A percentile compares a stretch with the other conserved stretches of the same genome.
phyloP scores from a whole-genome alignment of 2,329 filamentous ascomycete genomes.

The Microcyclosporella mali region DNA sequence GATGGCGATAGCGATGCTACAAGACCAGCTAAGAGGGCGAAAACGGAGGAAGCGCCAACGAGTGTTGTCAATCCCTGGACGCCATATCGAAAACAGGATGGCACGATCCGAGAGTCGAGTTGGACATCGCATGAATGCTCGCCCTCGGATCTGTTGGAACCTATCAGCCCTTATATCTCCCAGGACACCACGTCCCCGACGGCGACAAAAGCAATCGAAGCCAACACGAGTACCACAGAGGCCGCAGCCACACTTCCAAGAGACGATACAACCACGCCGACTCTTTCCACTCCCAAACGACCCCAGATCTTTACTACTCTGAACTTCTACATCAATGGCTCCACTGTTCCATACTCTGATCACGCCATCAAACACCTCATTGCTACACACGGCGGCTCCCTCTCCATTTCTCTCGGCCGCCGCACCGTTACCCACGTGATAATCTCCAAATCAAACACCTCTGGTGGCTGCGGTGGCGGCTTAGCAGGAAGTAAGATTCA shows the following conservation, averaged over 20 bases:
- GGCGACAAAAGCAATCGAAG: neutral
- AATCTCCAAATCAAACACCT: slow-evolving; percentile 54
- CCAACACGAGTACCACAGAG: neutral
- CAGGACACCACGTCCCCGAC: no score
- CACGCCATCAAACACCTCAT: slow-evolving; percentile 77
- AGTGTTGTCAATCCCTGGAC: slow-evolving; percentile 29
- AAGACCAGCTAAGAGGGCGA: slow-evolving; percentile 16
- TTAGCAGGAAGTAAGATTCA: slow-evolving; percentile 73
- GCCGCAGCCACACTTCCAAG: neutral
- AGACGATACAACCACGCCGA: neutral
- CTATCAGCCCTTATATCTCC: no score
- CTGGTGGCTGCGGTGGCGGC: slow-evolving; percentile 60
- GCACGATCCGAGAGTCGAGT: slow-evolving; percentile 27
- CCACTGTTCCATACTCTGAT: slow-evolving; percentile 78
- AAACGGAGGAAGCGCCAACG: slow-evolving; percentile 15
- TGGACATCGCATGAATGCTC: slow-evolving; percentile 29
- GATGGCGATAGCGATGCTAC: no score
- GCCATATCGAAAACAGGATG: slow-evolving; percentile 25
- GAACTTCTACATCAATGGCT: slow-evolving; percentile 81
- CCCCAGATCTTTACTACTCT: slow-evolving; percentile 52
- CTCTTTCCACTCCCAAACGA: neutral
- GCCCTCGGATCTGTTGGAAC: slow-evolving; percentile 26
- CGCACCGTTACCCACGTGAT: slow-evolving; percentile 81
- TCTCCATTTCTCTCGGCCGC: slow-evolving; percentile 65
- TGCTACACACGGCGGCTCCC: slow-evolving; percentile 63